Percentiles rank a stretch among this genome's conserved stretches.
phyloP scores from a whole-genome alignment of 345 rosid genomes.

The Eucalyptus sp. region DNA sequence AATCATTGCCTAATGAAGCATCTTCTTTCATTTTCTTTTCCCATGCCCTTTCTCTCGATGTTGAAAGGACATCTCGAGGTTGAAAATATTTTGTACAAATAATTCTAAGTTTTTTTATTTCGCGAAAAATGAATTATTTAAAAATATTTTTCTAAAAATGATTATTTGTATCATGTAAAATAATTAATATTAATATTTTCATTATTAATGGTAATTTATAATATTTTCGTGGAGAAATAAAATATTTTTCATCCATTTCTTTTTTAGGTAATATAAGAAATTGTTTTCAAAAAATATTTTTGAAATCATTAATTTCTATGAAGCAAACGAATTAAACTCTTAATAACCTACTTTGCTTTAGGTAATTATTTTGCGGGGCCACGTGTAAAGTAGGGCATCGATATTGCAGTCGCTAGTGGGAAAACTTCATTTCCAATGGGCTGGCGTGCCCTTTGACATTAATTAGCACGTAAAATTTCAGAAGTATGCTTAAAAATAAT shows the following conservation, averaged over 20 bases:
- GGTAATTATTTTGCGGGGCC: background rate
- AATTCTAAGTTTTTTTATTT: background rate
- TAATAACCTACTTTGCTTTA: background rate
- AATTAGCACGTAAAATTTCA: fast-evolving
- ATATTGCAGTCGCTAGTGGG: background rate
- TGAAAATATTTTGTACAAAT: background rate
- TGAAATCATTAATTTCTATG: too few species aligned
- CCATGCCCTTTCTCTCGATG: background rate
- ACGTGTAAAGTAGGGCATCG: fast-evolving
- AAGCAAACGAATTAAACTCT: too few species aligned
- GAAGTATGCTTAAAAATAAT: too few species aligned
- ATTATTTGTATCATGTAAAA: too few species aligned
- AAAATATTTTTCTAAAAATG: background rate
- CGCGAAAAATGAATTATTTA: fast-evolving
- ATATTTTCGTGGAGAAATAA: fast-evolving
- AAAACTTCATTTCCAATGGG: background rate
- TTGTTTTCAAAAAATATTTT: fast-evolving
- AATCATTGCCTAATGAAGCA: background rate
- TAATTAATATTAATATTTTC: background rate
- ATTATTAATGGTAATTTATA: background rate
- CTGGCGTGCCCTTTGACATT: background rate
- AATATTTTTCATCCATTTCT: background rate
- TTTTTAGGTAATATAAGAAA: background rate
- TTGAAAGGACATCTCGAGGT: fast-evolving
- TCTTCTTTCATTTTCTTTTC: background rate